Conservation (phyloP, 129 eudicot species). For the Mikania micrantha region DNA sequence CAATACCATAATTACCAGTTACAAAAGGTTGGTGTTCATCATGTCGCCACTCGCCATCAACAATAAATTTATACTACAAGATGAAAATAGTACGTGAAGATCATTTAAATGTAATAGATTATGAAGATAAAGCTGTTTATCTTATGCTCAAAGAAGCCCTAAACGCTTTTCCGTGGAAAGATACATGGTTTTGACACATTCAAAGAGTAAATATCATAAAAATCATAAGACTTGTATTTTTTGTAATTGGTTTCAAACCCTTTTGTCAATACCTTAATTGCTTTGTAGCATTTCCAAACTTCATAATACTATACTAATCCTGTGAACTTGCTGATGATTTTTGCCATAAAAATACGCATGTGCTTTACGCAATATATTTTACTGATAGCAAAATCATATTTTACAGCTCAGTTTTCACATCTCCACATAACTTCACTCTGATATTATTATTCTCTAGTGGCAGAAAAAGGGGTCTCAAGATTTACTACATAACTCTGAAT, state of each 20-base stretch:
- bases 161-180: background rate
- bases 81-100: background rate
- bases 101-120: conserved; percentile 1
- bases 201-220: background rate
- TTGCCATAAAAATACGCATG: background rate
- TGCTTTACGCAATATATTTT: background rate
- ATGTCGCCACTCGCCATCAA: conserved; percentile 95
- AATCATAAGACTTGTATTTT: background rate
- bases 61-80: conserved; percentile 80
- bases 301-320: background rate
- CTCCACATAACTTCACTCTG: background rate
- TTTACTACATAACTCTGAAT: background rate
- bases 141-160: background rate
- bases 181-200: background rate
- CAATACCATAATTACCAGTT: conserved; percentile 57
- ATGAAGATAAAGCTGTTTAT: background rate
- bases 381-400: background rate
- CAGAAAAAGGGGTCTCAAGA: background rate
- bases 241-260: background rate
- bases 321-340: background rate
- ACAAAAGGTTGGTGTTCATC: conserved; percentile 77
- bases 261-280: background rate
- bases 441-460: background rate
- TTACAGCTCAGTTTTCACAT: background rate
- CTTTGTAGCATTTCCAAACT: background rate